Evolutionary conservation across 495 filamentous ascomycete species (phyloP).

Genomic region (Talaromyces thailandensis): DNA sequence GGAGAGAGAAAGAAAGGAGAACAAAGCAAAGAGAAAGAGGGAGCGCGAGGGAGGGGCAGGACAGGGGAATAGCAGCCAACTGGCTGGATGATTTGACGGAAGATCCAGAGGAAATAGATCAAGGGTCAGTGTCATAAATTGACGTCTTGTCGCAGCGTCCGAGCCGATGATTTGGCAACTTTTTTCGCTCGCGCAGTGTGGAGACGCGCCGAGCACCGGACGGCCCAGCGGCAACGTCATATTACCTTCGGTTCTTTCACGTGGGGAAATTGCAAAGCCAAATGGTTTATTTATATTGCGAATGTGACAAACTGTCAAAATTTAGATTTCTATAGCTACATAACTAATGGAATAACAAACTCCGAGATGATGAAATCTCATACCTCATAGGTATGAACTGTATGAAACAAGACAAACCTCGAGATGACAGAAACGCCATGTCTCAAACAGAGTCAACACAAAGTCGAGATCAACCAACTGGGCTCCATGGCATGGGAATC

Average conservation of each 20-base stretch:
- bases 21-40: neutral
- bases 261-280: no score
- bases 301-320: no score
- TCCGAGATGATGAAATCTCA: neutral
- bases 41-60: slow-evolving; percentile 3
- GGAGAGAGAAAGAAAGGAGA: neutral
- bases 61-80: neutral
- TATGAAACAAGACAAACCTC: neutral
- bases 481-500: slow-evolving; percentile 93
- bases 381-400: neutral
- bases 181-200: neutral
- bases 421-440: neutral
- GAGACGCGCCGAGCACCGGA: neutral
- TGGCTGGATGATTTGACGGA: neutral
- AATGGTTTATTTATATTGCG: no score
- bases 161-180: slow-evolving; percentile 1
- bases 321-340: neutral
- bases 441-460: neutral
- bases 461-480: slow-evolving; percentile 53
- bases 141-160: neutral
- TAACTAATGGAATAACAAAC: neutral
- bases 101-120: neutral
- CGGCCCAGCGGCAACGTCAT: neutral
- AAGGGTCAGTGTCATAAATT: neutral
- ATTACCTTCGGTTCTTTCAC: neutral